Base-by-base conservation (phyloP, 1,139 yeast genomes). In the Lodderomyces beijingensis region DNA sequence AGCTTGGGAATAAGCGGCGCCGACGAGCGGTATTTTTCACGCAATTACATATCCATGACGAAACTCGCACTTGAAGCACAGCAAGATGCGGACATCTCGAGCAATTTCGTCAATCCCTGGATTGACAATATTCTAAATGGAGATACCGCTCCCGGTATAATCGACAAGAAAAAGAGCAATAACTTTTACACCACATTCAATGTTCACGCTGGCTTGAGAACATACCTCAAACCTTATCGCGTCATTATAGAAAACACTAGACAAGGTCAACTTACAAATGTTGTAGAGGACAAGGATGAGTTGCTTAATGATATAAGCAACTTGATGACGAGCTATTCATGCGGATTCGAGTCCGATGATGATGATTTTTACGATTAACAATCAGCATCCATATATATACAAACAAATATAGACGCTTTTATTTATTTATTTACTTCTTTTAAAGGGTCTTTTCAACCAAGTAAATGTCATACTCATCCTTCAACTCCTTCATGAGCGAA, bases 401-500 rank as follows among this genome's bases (percentile, higher is more conserved):
- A n/a, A n/a, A n/a, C n/a, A n/a, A n/a, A n/a, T n/a, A 25, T 5
- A 25, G 9, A 13, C 19, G 11, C 16, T 11, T 15, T 14, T 25
- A 13, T 27, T 11, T 14, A 27, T 17, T 16, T 27, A 25, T 4
- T 16, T 14, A 5, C 17, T 25, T 15, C 7, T n/a, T 19, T 22
- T 39, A 57, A 33, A 79, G 57, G 46, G 89, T 81, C 76, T 88
- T 88, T 69, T 91, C 98, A 46, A 77, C 79, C 61, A 89, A 74
- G 74, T 66, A 88, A 50, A 91, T 89, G 42, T 84, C 87, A 60
- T 87, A 85, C 40, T 85, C 81, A 38, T 87, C 94, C 75, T 87
- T 87, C 69, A 91, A 78, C 49, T 84, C 81, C 66, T 87, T 79
- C 79, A 89, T 81, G 62, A 91, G 74, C 44, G 97, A 91, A 50